Base-by-base conservation (phyloP, 2,329 filamentous ascomycete species). In the Aspergillus tamarii region DNA sequence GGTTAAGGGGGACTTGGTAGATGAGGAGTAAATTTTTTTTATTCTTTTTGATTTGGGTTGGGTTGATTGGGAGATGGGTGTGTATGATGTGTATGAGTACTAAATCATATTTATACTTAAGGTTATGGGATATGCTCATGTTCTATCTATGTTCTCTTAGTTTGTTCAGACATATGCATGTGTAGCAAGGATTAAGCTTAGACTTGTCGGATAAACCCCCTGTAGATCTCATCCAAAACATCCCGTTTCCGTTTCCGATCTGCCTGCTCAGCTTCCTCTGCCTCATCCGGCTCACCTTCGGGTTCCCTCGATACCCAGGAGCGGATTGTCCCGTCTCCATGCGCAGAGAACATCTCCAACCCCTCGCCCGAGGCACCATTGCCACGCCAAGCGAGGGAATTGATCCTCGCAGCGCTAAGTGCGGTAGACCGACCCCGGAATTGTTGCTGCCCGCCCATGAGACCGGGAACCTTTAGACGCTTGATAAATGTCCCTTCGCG, bases 271-370 rank as follows among this genome's bases (percentile, higher is more conserved):
- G 83, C 81, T 26, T 84, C 80, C 39, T 84, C 82, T 64, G 74
- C 76, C 60, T 82, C 80, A 14, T 76, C 72, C 3, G 72, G 73
- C 39, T 76, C 78, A 7, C 82, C 81, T 5, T 85, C 86, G 1
- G 82, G 77, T 7, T 87, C 78, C 41, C 82, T 81, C 2, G 92
- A 91, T 69, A 85, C 84, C 93, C 94, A 97, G 4, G 87, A 87
- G 52, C 90, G 85, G 62, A 98, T 94, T 59, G 89, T 90, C 0
- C 94, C 94, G 74, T 97, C 93, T 3, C 89, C 84, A 72, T 97
- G 93, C 2, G 89, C 90, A 59, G 92, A 95, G 78, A 93, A 96
- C 62, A 97, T 85, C 68, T 90, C 88, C 1, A 89, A 75, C 0
- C 87, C 88, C 61, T 84, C 78, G 8, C 83, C 83, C 4, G 83